Evolutionary conservation across 176 grass and related monocot genomes (phyloP), one percentile per base, ranked within the genome.

Genomic region (Lolium perenne): DNA sequence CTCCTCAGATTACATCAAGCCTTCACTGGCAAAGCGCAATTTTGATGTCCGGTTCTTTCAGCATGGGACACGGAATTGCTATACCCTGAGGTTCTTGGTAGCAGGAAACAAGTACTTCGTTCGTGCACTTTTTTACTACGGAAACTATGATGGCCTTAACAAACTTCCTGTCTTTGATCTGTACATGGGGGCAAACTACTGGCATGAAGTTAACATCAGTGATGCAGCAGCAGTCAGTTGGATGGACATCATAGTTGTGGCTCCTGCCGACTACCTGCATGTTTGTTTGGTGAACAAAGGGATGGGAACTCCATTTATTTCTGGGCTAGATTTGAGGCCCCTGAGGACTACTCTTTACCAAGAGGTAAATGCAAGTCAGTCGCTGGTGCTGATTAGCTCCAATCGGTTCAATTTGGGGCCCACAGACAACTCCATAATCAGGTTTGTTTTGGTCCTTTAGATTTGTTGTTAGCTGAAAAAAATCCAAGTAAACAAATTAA

Each of bases 251-350:
- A 88, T 90, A 43, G 50, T 55, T 69, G 58, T 87, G 3, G 84
- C 90, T 61, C 72, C 85, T 64, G 15, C 38, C 11, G 50, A 88
- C 56, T 88, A 85, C 67, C 49, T 94, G 77, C 82, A 87, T 71
- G 78, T 90, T 76, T 94, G 93, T 49, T 71, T 94, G 23, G 82
- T 90, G 21, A 80, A 86, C 21, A 92, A 45, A 67, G 78, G 85
- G 15, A 76, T 22, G 2, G 93, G 90, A 17, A 84, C 74, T 76
- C 90, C 93, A 12, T 92, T 92, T 75, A 94, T 94, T 17, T 92
- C 90, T 49, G 40, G 17, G 11, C 21, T 94, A 55, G 82, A 86
- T 10, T 82, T 92, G 73, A 92, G 93, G 59, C 64, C 65, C 71
- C 46, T 94, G 25, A 29, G 40, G 74, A 29, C 1, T 58, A 49